Percentiles rank a stretch among this genome's conserved stretches.
Conservation (phyloP, 2,329 filamentous ascomycete species). For the Hypomyces rosellus region DNA sequence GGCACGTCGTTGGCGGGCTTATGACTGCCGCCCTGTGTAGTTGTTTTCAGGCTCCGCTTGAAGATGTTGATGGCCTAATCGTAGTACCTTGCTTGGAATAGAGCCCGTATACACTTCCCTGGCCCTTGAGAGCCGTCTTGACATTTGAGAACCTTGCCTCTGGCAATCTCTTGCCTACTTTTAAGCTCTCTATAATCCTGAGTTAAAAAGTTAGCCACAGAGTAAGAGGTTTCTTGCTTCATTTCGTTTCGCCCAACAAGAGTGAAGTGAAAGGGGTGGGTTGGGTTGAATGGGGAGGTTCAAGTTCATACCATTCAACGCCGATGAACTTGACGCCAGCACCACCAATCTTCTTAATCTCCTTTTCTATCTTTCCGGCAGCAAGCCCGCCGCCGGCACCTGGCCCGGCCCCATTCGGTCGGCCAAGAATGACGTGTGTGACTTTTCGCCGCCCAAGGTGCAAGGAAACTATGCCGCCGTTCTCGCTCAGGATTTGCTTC, state of each 20-base stretch:
- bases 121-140: conserved; percentile 54
- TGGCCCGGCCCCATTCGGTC: conserved; percentile 36
- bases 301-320: conserved; percentile 63
- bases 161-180: conserved; percentile 63
- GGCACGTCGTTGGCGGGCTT: too few species aligned
- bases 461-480: conserved; percentile 68
- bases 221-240: neutral
- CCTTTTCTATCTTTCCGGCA: conserved; percentile 71
- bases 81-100: conserved; percentile 20
- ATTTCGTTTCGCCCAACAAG: neutral
- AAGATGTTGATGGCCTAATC: neutral
- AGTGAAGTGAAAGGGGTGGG: conserved; percentile 7
- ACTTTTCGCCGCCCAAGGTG: conserved; percentile 66
- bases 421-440: conserved; percentile 79
- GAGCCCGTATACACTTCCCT: conserved; percentile 57
- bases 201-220: neutral
- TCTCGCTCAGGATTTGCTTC: conserved; percentile 66
- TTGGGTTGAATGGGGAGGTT: neutral
- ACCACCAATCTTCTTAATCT: conserved; percentile 62
- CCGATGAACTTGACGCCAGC: conserved; percentile 71
- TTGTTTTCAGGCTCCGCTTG: too few species aligned
- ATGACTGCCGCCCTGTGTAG: too few species aligned
- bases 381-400: conserved; percentile 71
- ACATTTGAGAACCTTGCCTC: conserved; percentile 66
- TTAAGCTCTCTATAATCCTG: conserved; percentile 79